These are phyloP conservation scores for Phaffia australis DNA, from an alignment of 768 basidiomycete genomes.

Conservation along the genomic window DNA sequence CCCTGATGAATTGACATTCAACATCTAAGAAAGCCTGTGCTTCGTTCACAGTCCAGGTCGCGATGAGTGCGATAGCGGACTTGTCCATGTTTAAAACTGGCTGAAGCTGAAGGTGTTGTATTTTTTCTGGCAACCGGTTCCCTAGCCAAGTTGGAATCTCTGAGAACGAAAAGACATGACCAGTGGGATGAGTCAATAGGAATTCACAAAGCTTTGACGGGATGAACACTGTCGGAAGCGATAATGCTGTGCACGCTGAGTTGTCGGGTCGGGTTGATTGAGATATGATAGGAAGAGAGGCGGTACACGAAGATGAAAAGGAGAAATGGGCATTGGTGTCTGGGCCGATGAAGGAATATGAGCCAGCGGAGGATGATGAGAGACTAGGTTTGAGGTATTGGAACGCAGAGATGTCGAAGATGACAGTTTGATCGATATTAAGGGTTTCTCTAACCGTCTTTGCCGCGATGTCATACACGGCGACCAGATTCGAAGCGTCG, in stretches of 20 bases:
- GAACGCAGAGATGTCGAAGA: slow-evolving; percentile 83
- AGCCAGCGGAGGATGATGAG: slow-evolving; percentile 43
- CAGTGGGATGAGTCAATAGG: no score
- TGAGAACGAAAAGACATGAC: no score
- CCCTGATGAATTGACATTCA: slow-evolving; percentile 4
- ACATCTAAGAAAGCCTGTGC: slow-evolving; percentile 6
- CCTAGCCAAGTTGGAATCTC: no score
- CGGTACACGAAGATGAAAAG: not conserved
- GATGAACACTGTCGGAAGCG: not conserved
- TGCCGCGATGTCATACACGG: slow-evolving; percentile 75
- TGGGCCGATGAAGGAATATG: not conserved
- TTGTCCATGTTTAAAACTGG: no score
- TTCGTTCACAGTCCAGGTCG: not conserved
- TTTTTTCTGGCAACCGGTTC: no score
- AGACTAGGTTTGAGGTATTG: slow-evolving; percentile 63
- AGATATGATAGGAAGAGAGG: not conserved
- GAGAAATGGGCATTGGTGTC: not conserved
- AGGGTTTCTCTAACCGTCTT: slow-evolving; percentile 76
- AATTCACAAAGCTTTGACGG: no score
- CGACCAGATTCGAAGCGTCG: slow-evolving; percentile 59
- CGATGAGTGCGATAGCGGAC: not conserved
- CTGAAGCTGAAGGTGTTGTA: no score
- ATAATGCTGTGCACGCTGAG: slow-evolving; percentile 5
- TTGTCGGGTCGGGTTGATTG: not conserved
- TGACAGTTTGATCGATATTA: slow-evolving; percentile 80